Evolutionary conservation across 257 asterid genomes (phyloP).

Genomic region (Salvia hispanica): DNA sequence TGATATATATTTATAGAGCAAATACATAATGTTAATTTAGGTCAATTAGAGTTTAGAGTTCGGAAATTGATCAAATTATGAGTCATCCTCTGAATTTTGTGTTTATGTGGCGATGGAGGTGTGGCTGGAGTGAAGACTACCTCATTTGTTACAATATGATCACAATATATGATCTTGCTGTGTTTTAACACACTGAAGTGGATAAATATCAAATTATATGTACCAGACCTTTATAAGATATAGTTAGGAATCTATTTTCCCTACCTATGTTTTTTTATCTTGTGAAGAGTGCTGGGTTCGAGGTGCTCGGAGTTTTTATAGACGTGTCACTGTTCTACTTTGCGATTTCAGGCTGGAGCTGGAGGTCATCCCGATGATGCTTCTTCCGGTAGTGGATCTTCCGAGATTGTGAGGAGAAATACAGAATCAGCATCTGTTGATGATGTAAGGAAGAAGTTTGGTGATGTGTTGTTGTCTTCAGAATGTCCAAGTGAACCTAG

Average conservation of each 20-base stretch:
- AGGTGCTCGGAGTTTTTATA: too few relatives aligned
- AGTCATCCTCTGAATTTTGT: not conserved
- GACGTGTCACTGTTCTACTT: not conserved
- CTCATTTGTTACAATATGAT: not conserved
- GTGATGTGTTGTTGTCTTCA: not conserved
- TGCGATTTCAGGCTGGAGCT: constrained; percentile 37
- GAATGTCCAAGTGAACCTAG: constrained; percentile 16
- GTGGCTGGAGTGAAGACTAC: not conserved
- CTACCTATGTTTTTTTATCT: too few relatives aligned
- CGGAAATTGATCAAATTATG: too few relatives aligned
- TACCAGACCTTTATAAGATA: too few relatives aligned
- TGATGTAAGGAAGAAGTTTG: constrained; percentile 36
- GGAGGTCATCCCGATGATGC: constrained; percentile 32
- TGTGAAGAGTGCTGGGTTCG: too few relatives aligned
- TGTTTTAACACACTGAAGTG: not conserved
- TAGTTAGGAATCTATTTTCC: too few relatives aligned
- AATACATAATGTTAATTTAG: too few relatives aligned
- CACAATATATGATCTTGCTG: not conserved
- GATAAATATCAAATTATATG: too few relatives aligned
- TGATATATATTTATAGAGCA: too few relatives aligned
- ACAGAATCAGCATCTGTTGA: constrained; percentile 26
- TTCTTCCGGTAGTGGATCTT: constrained; percentile 29
- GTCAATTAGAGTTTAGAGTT: too few relatives aligned
- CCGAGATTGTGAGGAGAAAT: constrained; percentile 14
- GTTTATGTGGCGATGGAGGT: not conserved